These are phyloP conservation scores for Batrachochytrium dendrobatidis DNA, from an alignment of 371 early-diverging fungal species.

Conservation along the genomic window DNA sequence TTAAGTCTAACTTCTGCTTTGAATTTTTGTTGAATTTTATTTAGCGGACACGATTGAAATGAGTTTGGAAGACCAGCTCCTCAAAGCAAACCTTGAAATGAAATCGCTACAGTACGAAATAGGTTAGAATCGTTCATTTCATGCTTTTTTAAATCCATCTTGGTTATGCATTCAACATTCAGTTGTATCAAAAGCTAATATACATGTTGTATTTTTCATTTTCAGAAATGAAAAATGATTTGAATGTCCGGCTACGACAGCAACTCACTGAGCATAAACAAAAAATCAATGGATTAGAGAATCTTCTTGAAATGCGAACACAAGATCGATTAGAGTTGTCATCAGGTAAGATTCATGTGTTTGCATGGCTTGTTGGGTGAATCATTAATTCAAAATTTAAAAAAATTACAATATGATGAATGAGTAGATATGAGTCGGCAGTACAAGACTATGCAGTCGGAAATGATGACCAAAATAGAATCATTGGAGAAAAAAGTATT, in stretches of 20 bases:
- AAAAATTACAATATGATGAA: neutral
- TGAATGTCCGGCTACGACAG: slow-evolving; percentile 17
- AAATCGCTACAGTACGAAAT: slow-evolving; percentile 31
- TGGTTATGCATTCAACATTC: neutral
- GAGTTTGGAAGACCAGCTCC: slow-evolving; percentile 26
- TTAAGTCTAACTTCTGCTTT: neutral
- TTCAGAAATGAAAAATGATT: slow-evolving; percentile 26
- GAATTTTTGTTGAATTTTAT: too few species aligned
- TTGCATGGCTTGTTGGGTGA: too few species aligned
- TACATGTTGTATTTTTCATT: neutral
- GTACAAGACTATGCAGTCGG: slow-evolving; percentile 46
- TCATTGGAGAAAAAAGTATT: slow-evolving; percentile 30
- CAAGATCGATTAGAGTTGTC: slow-evolving; percentile 39
- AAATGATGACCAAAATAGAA: slow-evolving; percentile 33
- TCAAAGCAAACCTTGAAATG: slow-evolving; percentile 29
- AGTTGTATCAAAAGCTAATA: neutral
- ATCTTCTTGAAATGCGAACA: slow-evolving; percentile 23
- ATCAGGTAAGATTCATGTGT: slow-evolving; percentile 29
- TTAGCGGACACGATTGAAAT: neutral
- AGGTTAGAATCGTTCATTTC: slow-evolving; percentile 10
- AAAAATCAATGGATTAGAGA: slow-evolving; percentile 29
- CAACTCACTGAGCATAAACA: slow-evolving; percentile 19
- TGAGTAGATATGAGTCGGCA: slow-evolving; percentile 46
- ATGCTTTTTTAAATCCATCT: neutral
- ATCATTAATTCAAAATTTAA: neutral